Evolutionary conservation across 176 grass and related monocot species (phyloP), one percentile per base, ranked within the genome.

Genomic region (Thalia dealbata): DNA sequence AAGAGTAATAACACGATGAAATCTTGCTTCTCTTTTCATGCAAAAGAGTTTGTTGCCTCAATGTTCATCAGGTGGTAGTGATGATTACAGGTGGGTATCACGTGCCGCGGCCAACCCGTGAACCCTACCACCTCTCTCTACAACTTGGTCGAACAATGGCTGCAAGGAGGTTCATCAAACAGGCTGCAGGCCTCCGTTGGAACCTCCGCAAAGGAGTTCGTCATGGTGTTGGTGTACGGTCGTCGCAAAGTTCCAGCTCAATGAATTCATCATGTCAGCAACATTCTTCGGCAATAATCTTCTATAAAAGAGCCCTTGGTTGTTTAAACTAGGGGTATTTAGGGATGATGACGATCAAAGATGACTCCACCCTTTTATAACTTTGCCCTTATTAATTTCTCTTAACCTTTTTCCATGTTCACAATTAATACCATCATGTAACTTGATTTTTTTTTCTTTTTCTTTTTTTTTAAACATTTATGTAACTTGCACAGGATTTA

Each of bases 161-260:
- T 78, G 64, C 79, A 76, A 73, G 73, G 73, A 10, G 84, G 82
- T 60, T 54, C 81, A 13, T 66, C 66, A 32, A 42, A 81, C 8
- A 65, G 64, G 42, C 28, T 85, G 35, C 64, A 50, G 32, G 26
- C 83, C 8, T 68, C 70, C 44, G 68, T 81, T 16, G 85, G 80
- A 18, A 41, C 85, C 59, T 79, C 85, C 2, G 90, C 81, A 63
- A 91, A 88, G 14, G 79, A 89, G 75, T 91, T 95, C 23, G 82
- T 99, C 50, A 95, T 99, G 88, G 88, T 80, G 87, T 88, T 99
- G 8, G 56, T 74, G 25, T 99, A 95, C 74, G 83, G 95, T 27
- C 85, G 81, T n/a, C 50, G 48, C 70, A 72, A 72, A 45, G 70
- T 72, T 6, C 28, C 35, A 21, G 38, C 6, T 22, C 66, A 69